Base-by-base conservation (phyloP, 371 early-diverging fungal genomes). In the Capniomyces stellatus region DNA sequence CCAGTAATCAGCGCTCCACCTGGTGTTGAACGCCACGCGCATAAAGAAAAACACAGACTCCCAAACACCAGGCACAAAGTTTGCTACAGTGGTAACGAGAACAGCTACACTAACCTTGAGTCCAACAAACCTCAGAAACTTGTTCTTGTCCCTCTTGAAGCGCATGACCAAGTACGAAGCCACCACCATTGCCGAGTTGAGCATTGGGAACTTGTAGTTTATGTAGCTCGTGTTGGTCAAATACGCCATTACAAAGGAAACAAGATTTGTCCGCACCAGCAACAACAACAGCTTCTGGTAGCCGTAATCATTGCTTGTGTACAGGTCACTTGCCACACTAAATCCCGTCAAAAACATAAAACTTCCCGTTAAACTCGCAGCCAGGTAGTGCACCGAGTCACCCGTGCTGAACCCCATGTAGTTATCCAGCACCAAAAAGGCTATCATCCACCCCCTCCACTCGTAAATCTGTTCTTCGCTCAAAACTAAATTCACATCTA, bases 401-500 rank as follows among this genome's bases (percentile, higher is more conserved):
- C 74, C 67, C 22, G 62, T 61, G 1, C 81, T 81, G 0, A 80
- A 83, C 23, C 79, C 82, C 27, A 72, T 61, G 55, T 78, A 77
- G 62, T 84, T 83, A 61, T 83, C 83, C 21, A 78, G 63, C n/a
- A 87, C 65, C 35, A 87, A 82, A 23, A 76, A 64, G 12, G 83
- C 58, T 67, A 84, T 83, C 85, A 87, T 84, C 85, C 85, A 84
- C 3, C 87, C 87, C 58, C 83, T 83, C 87, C 85, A 87, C 66
- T 87, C 87, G 52, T 84, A 81, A 0, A 85, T 84, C 54, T 82
- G 83, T 43, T 76, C 67, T 18, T 83, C 71, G 61, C 75, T 81
- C 56, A 87, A 19, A 46, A 42, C 6, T 6, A 4, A 4, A 4
- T 10, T 10, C 8, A 21, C 30, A 3, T 4, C 24, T 12, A 19